phyloP scores from a whole-genome alignment of 176 grass and related monocot species.

The Oryza meridionalis region DNA sequence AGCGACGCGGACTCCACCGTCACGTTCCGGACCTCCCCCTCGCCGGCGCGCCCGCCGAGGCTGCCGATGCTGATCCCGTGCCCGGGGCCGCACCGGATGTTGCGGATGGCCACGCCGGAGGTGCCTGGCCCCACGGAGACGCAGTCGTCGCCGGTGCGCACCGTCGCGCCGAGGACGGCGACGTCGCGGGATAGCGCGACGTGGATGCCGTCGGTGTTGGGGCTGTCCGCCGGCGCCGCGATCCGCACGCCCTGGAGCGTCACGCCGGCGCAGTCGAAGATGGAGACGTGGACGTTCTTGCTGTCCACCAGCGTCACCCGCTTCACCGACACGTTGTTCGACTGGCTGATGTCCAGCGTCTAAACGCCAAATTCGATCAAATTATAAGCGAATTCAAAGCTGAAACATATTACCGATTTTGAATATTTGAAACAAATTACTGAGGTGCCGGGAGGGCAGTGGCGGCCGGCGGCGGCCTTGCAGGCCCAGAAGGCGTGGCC shows the following conservation, averaged over 20 bases:
- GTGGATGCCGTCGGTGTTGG: conserved; percentile 77
- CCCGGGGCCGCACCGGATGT: conserved; percentile 58
- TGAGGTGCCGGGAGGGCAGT: conserved; percentile 45
- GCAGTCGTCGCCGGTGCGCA: conserved; percentile 75
- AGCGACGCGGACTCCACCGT: conserved; percentile 50
- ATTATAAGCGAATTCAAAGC: neutral
- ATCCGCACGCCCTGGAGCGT: conserved; percentile 45
- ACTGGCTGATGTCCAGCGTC: conserved; percentile 58
- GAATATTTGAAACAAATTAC: conserved; percentile 3
- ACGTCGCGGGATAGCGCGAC: conserved; percentile 55
- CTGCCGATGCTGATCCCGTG: conserved; percentile 88
- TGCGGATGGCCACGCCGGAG: conserved; percentile 45
- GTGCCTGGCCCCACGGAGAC: conserved; percentile 61
- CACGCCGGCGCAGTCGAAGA: conserved; percentile 52
- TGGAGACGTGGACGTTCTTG: conserved; percentile 59
- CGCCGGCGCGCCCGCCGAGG: conserved; percentile 36
- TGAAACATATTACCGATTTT: too few relatives aligned
- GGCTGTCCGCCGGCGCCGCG: conserved; percentile 60
- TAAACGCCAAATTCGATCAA: neutral
- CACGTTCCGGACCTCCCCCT: conserved; percentile 56
- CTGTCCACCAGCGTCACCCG: conserved; percentile 47
- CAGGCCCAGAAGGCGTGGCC: conserved; percentile 59
- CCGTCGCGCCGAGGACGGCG: conserved; percentile 23
- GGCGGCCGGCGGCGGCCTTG: conserved; percentile 41
- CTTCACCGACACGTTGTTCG: conserved; percentile 45